These are phyloP conservation scores for Fusarium buharicum DNA, from an alignment of 2,329 filamentous ascomycete genomes.

Conservation along the genomic window DNA sequence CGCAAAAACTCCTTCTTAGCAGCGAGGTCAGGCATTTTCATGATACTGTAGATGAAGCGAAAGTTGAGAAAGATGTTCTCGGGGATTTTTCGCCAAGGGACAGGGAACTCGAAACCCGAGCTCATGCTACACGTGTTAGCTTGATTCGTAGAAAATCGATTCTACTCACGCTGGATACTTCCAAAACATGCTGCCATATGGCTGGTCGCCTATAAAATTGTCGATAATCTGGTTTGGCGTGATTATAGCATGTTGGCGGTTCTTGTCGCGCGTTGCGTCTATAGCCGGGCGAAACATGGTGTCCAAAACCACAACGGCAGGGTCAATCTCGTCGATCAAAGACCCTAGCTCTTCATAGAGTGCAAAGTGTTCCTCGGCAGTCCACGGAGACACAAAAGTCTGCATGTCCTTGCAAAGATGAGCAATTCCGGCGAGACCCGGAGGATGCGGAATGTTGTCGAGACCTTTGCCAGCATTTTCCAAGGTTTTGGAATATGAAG, in stretches of 20 bases:
- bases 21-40: too few relatives aligned
- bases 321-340: constrained; percentile 48
- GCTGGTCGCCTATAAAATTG: too few relatives aligned
- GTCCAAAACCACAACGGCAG: constrained; percentile 50
- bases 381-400: constrained; percentile 47
- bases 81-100: too few relatives aligned
- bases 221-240: constrained; percentile 53
- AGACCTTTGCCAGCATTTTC: constrained; percentile 9
- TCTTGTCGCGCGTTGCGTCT: constrained; percentile 37
- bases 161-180: too few relatives aligned
- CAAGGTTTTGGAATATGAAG: constrained; percentile 31
- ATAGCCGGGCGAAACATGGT: constrained; percentile 46
- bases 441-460: constrained; percentile 33
- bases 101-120: too few relatives aligned
- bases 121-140: too few relatives aligned
- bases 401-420: constrained; percentile 34
- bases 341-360: constrained; percentile 41
- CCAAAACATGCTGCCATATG: too few relatives aligned
- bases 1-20: too few relatives aligned
- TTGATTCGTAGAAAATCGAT: too few relatives aligned
- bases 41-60: too few relatives aligned
- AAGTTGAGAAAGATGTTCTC: too few relatives aligned
- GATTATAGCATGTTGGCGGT: constrained; percentile 51
- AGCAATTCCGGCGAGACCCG: constrained; percentile 36
- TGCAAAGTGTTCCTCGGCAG: constrained; percentile 44